phyloP scores from a whole-genome alignment of 306 rosid species.

The Inga leiocalycina region DNA sequence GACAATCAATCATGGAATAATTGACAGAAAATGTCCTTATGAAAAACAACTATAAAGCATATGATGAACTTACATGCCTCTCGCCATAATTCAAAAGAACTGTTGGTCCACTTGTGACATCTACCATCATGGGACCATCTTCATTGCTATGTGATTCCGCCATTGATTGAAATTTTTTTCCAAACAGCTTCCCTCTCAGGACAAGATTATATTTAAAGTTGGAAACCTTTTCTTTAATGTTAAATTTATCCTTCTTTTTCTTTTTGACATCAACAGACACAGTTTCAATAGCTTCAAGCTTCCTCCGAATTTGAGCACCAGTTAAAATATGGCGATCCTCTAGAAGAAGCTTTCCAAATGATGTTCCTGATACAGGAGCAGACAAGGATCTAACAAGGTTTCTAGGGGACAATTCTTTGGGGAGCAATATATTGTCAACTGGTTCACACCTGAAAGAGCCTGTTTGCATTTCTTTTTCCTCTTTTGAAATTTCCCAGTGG shows the following conservation, averaged over 20 bases:
- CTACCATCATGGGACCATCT: slow-evolving; percentile 47
- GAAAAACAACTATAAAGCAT: not conserved
- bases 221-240: slow-evolving; percentile 85
- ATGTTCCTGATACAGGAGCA: slow-evolving; percentile 94
- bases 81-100: slow-evolving; percentile 69
- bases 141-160: slow-evolving; percentile 55
- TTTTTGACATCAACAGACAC: slow-evolving; percentile 49
- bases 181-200: slow-evolving; percentile 78
- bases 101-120: slow-evolving; percentile 88
- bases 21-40: slow-evolving; percentile 13
- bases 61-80: slow-evolving; percentile 67
- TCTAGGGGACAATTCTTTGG: slow-evolving; percentile 74
- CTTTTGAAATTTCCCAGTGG: slow-evolving; percentile 54
- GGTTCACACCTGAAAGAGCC: slow-evolving; percentile 83
- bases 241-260: slow-evolving; percentile 77
- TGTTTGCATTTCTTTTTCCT: slow-evolving; percentile 56
- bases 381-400: slow-evolving; percentile 90
- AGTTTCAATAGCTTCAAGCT: slow-evolving; percentile 79
- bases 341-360: slow-evolving; percentile 98
- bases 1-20: slow-evolving; percentile 34
- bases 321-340: slow-evolving; percentile 90
- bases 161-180: slow-evolving; percentile 68
- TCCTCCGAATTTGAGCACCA: slow-evolving; percentile 87
- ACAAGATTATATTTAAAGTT: slow-evolving; percentile 68
- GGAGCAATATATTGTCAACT: slow-evolving; percentile 49